phyloP scores from a whole-genome alignment of 1,284 basidiomycete species.

The Ceratobasidium sp. region DNA sequence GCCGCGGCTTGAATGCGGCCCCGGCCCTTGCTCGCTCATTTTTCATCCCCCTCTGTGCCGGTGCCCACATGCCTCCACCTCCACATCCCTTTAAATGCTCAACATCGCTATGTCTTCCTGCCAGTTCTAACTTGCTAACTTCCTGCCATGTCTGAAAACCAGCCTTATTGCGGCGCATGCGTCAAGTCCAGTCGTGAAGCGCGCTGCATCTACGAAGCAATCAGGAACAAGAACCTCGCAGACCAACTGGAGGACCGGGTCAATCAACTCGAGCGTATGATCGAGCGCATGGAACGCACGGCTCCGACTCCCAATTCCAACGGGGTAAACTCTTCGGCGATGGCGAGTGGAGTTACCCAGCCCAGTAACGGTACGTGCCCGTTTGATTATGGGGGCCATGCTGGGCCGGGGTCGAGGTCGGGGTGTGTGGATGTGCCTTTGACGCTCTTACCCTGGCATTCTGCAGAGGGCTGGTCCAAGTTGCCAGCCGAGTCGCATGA shows the following conservation, averaged over 20 bases:
- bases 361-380: conserved; percentile 9
- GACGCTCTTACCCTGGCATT: conserved; percentile 6
- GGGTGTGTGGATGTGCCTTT: conserved; percentile 17
- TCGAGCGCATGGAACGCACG: conserved; percentile 36
- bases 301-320: background rate
- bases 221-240: conserved; percentile 39
- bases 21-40: background rate
- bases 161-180: conserved; percentile 34
- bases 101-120: background rate
- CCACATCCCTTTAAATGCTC: background rate
- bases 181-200: conserved; percentile 29
- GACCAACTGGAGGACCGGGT: conserved; percentile 39
- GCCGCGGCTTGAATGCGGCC: background rate
- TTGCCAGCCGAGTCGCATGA: conserved; percentile 32
- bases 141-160: background rate
- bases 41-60: background rate
- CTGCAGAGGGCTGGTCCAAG: conserved; percentile 34
- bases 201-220: conserved; percentile 39
- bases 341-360: conserved; percentile 21
- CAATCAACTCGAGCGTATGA: conserved; percentile 38
- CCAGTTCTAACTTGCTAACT: conserved; percentile 4
- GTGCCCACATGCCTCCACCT: background rate
- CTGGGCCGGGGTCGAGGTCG: background rate
- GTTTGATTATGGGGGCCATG: background rate
- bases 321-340: background rate